phyloP scores from a whole-genome alignment of 2,329 filamentous ascomycete species.

The Elsinoe arachidis region DNA sequence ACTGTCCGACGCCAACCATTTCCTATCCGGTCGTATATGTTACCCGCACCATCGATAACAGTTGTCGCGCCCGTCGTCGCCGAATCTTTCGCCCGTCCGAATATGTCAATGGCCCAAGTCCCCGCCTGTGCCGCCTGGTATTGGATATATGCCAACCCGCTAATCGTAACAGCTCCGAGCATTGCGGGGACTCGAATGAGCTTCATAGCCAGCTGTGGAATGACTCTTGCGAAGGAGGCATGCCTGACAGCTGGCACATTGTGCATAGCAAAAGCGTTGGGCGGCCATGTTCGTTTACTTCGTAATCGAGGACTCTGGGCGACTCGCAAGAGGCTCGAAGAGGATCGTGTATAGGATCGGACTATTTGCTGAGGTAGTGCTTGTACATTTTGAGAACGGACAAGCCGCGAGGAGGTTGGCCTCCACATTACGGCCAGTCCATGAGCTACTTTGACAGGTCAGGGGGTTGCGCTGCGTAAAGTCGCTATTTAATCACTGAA shows the following conservation, averaged over 20 bases:
- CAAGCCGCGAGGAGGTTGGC: conserved; percentile 1
- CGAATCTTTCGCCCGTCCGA: conserved; percentile 62
- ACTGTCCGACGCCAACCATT: conserved; percentile 78
- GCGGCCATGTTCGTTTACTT: conserved; percentile 60
- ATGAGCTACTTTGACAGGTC: not conserved
- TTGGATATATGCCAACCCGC: conserved; percentile 82
- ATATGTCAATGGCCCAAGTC: conserved; percentile 67
- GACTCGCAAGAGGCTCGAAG: conserved; percentile 16
- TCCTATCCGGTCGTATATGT: conserved; percentile 68
- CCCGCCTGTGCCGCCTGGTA: conserved; percentile 84
- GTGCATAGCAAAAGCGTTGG: conserved; percentile 70
- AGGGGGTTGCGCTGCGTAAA: not conserved
- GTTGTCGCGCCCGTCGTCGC: conserved; percentile 60
- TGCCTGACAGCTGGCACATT: conserved; percentile 59
- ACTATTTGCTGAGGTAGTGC: not conserved
- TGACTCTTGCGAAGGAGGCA: conserved; percentile 55
- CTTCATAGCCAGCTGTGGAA: conserved; percentile 87
- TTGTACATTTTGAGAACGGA: not conserved
- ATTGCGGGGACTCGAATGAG: conserved; percentile 80
- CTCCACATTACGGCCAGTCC: conserved; percentile 1
- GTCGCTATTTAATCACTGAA: not conserved
- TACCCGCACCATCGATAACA: conserved; percentile 63
- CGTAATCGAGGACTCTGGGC: conserved; percentile 21
- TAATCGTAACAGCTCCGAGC: conserved; percentile 81
- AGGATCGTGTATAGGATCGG: not conserved